Conservation (phyloP, 2,329 filamentous ascomycete genomes). For the Penicillium olsonii region DNA sequence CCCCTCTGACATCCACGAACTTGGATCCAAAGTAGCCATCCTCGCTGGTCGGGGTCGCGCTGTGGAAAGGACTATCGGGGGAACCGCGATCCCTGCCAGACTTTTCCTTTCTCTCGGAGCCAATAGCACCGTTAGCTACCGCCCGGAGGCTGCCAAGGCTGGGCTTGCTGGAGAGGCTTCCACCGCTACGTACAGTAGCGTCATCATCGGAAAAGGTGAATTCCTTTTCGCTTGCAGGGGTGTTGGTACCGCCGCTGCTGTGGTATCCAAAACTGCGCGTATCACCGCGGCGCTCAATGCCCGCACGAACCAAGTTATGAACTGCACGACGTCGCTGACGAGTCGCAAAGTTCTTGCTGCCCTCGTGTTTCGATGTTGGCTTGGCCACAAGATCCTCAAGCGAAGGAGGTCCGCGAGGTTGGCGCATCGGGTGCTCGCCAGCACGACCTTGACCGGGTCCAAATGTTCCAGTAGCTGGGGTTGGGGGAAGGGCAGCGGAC, state of each 20-base stretch:
- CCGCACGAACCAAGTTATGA: constrained; percentile 86
- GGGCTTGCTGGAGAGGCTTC: constrained; percentile 75
- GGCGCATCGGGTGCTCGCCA: constrained; percentile 89
- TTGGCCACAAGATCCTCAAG: constrained; percentile 87
- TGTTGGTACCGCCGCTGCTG: constrained; percentile 72
- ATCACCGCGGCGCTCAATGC: constrained; percentile 76
- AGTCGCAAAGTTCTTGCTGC: constrained; percentile 94
- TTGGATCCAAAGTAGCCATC: constrained; percentile 61
- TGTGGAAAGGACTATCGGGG: constrained; percentile 55
- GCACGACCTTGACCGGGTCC: constrained; percentile 90
- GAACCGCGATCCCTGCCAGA: constrained; percentile 57
- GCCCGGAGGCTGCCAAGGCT: constrained; percentile 75
- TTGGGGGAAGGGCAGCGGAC: constrained; percentile 75
- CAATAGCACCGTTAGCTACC: constrained; percentile 80
- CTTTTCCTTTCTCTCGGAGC: constrained; percentile 79
- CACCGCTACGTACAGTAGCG: constrained; percentile 72
- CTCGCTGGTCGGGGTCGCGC: constrained; percentile 67
- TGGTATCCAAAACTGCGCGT: constrained; percentile 68
- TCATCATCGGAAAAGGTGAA: constrained; percentile 72
- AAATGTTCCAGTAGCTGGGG: constrained; percentile 80
- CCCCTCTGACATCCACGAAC: constrained; percentile 50
- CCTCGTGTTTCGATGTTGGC: constrained; percentile 89
- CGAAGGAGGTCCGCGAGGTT: constrained; percentile 87
- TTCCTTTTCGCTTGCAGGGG: constrained; percentile 81
- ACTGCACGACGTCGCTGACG: constrained; percentile 91